Base-by-base conservation (phyloP, 352 stramenopile genomes). In the Phytophthora podocarpi region DNA sequence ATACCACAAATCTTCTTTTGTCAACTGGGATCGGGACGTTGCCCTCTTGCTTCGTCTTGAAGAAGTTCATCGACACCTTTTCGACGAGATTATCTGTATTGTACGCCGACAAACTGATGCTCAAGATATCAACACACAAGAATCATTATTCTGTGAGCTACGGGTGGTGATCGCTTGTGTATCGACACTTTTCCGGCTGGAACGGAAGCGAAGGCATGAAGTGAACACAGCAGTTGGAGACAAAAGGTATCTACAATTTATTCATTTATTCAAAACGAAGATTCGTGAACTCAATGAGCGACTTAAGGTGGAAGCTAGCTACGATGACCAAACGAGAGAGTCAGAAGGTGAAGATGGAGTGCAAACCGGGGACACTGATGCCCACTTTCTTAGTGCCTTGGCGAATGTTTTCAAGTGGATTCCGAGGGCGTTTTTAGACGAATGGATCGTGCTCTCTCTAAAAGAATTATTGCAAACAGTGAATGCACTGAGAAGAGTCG, bases 371-470 rank as follows among this genome's bases (percentile, higher is more conserved):
- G 37, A 55, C n/a, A 11, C 3, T 20, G 46, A 63, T 47, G 46
- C 31, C 15, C 10, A 26, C 5, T 59, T 64, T 42, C 49, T 85
- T 2, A 24, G 56, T 13, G 50, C 70, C 4, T 56, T 82, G 16
- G 54, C 59, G 2, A 53, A 62, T 7, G 52, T 80, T 24, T 75
- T 87, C 9, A 68, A 59, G 10, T 72, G 66, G 64, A 70, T 90
- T 43, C 78, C 80, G 0, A 69, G 43, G 12, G 23, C 56, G 10
- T 48, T 88, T 11, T 43, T 88, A 21, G 60, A 82, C 28, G 80
- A 90, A 59, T 87, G 77, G 69, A 57, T 87, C 9, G 64, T 85
- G 10, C 12, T 87, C 12, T 78, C 62, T 32, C 59, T 88, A 0
- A 64, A 79, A 51, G 78, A 88, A 13, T 43, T 90, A 8, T 56